Base-by-base conservation (phyloP, 2,329 filamentous ascomycete genomes). In the Trichoderma semiorbis region DNA sequence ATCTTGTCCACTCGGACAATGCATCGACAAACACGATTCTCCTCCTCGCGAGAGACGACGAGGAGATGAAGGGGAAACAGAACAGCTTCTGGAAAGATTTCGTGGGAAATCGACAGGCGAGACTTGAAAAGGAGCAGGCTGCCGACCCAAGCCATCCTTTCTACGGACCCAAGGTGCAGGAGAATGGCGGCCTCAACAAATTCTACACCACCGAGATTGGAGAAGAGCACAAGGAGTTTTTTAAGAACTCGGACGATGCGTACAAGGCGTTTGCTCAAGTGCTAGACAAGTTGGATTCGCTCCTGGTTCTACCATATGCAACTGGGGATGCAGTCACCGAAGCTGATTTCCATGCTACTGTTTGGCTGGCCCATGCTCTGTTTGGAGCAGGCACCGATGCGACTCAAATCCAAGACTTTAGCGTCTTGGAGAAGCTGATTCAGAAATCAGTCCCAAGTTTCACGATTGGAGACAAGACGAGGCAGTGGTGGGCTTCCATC, bases 291-390 rank as follows among this genome's bases (percentile, higher is more conserved):
- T 69, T 76, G 3, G 75, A 76, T 28, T 32, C 60, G 2, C 60
- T 73, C 30, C 64, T 76, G 5, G 73, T 72, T 5, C 72, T 75
- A 2, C 75, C 74, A 1, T 76, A 68, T 21, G 75, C 75, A 24
- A 73, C 73, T 5, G 75, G 75, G 18, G 55, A 72, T 14, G n/a
- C 36, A 8, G 11, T 75, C 32, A 71, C 74, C 6, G 74, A 75
- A 60, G 74, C 74, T 18, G 74, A 75, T 16, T 70, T 74, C 12
- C 74, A 75, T 26, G 57, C 68, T 18, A 68, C 70, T n/a, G 66
- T 73, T 24, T 75, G 72, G 73, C 62, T 75, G n/a, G 55, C 75
- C 2, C 74, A 76, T 28, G 74, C 74, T 26, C 70, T 75, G 71
- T 60, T 7, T 7, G 66, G 43, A 57, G 58, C 32, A 16, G 58